Base-by-base conservation (phyloP, 257 asterid species). In the Solanum neorickii region DNA sequence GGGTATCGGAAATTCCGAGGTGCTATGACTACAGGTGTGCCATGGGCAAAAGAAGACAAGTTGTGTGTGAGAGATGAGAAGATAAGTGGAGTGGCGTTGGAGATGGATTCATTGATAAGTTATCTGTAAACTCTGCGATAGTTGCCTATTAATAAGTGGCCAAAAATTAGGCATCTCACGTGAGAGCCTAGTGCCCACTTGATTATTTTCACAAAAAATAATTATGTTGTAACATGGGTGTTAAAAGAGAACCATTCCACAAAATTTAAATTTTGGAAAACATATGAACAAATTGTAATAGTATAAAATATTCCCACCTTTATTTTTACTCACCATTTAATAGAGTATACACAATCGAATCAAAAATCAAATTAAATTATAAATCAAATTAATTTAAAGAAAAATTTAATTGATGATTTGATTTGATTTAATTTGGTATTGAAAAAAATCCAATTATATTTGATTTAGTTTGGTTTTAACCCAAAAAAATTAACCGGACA, bases 401-500 rank as follows among this genome's bases (percentile, higher is more conserved):
- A 33, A 33, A 33, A 33, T 33, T 33, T 0, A 33, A 33, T 33
- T 33, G 1, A 0, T 33, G 1, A 1, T 33, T 33, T 33, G 35
- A 0, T 33, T 33, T 33, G 1, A 33, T 1, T 33, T 33, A 0
- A 33, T 33, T 0, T 3, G 35, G 3, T 33, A 33, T 33, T 33
- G 35, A 0, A 3, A 3, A 33, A 33, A 33, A 3, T 33, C 0
- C 3, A 0, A 33, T 33, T 33, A 33, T 33, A 4, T 33, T 4
- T 33, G 1, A 1, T 0, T 33, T 33, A 1, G 1, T 3, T 33
- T 33, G 0, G 0, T 33, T 33, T 33, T 33, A 4, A 4, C 0
- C 35, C 1, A 33, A 33, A 33, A 31, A 33, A 33, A 3, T 1
- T 5, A 4, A 33, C 1, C 5, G 0, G 35, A 33, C 0, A 0